Percentiles rank a stretch among this genome's conserved stretches.
Conservation (phyloP, 2,329 filamentous ascomycete species). For the Aureobasidium sp. region DNA sequence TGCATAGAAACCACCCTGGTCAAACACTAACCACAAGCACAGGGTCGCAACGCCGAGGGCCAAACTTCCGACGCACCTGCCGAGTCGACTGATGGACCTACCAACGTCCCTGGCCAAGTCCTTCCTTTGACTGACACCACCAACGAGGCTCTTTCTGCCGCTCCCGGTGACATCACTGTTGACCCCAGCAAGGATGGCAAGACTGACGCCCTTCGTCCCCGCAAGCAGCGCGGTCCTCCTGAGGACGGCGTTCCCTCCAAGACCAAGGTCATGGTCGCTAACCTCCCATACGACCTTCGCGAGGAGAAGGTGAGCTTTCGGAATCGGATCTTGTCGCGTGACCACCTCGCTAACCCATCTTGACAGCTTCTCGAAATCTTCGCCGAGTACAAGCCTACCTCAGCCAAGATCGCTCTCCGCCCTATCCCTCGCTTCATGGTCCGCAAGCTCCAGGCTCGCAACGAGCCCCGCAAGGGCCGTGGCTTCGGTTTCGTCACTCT, state of each 20-base stretch:
- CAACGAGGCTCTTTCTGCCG: constrained; percentile 48
- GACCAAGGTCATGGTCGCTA: constrained; percentile 99
- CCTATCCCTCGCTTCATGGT: constrained; percentile 99
- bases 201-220: constrained; percentile 45
- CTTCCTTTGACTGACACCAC: constrained; percentile 42
- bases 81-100: constrained; percentile 36
- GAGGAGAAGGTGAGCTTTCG: constrained; percentile 74
- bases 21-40: not conserved
- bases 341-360: not conserved
- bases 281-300: constrained; percentile 94
- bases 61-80: constrained; percentile 43
- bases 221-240: constrained; percentile 84
- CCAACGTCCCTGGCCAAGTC: constrained; percentile 44
- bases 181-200: constrained; percentile 32
- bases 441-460: constrained; percentile 98
- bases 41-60: constrained; percentile 14
- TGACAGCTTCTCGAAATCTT: constrained; percentile 93
- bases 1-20: not conserved
- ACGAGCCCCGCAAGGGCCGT: constrained; percentile 97
- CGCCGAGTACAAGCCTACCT: constrained; percentile 79
- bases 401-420: constrained; percentile 96
- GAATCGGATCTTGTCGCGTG: not conserved
- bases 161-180: constrained; percentile 31
- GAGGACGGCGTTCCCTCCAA: constrained; percentile 97
- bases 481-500: constrained; percentile 98